Percentiles rank a stretch among this genome's conserved stretches.
Evolutionary conservation across 2,329 filamentous ascomycete genomes (phyloP).

Genomic region (Paraconiothyrium sp.): DNA sequence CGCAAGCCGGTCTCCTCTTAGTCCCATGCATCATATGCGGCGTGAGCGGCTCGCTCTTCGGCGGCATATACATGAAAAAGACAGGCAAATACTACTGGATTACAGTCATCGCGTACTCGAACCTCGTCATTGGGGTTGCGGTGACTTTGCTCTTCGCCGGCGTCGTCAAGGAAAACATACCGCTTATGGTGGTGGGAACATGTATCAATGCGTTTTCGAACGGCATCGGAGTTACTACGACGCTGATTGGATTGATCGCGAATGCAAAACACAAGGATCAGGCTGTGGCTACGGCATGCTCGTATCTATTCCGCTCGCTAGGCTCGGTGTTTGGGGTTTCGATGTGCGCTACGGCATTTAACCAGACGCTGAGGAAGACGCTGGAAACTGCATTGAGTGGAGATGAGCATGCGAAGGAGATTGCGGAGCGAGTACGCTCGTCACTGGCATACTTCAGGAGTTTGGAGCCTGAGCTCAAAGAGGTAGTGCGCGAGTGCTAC

Average conservation of each 20-base stretch:
- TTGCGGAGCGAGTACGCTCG: constrained; percentile 74
- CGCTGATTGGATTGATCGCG: constrained; percentile 75
- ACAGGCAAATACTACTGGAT: constrained; percentile 78
- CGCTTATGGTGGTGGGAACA: constrained; percentile 66
- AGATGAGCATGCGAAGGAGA: constrained; percentile 68
- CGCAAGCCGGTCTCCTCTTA: constrained; percentile 70
- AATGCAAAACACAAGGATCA: constrained; percentile 74
- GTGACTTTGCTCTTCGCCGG: constrained; percentile 68
- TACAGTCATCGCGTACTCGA: constrained; percentile 66
- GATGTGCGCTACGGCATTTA: constrained; percentile 75
- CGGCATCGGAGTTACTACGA: constrained; percentile 73
- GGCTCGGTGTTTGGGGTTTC: constrained; percentile 73
- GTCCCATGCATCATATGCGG: constrained; percentile 71
- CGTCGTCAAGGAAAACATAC: constrained; percentile 58
- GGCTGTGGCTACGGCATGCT: constrained; percentile 79
- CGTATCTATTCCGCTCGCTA: constrained; percentile 81
- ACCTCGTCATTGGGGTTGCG: constrained; percentile 64
- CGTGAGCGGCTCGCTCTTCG: constrained; percentile 71
- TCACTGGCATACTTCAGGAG: constrained; percentile 74
- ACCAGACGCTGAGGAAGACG: constrained; percentile 70
- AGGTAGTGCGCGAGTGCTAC: constrained; percentile 73
- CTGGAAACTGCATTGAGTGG: constrained; percentile 64
- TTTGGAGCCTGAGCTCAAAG: constrained; percentile 68
- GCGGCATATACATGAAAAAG: constrained; percentile 73
- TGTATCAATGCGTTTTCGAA: constrained; percentile 63